phyloP scores from a whole-genome alignment of 2,329 filamentous ascomycete genomes.

The Thelonectria blattea region DNA sequence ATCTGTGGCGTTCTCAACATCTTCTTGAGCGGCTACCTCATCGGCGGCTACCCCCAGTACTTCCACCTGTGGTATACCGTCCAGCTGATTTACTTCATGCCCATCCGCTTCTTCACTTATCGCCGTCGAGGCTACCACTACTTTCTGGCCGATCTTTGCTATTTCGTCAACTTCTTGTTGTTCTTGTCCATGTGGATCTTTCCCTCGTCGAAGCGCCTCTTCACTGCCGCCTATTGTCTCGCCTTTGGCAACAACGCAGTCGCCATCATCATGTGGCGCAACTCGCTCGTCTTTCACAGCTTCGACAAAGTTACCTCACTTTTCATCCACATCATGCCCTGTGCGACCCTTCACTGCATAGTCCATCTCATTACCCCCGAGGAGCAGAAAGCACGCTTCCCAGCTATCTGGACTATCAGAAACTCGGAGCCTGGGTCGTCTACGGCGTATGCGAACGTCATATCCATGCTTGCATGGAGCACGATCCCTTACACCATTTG shows the following conservation, averaged over 20 bases:
- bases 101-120: constrained; percentile 90
- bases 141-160: constrained; percentile 95
- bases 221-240: constrained; percentile 90
- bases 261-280: constrained; percentile 98
- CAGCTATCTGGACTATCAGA: constrained; percentile 85
- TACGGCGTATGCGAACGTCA: constrained; percentile 77
- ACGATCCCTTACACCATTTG: constrained; percentile 91
- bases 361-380: constrained; percentile 78
- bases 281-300: constrained; percentile 97
- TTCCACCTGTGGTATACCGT: constrained; percentile 93
- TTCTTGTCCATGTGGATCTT: constrained; percentile 89
- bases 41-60: constrained; percentile 82
- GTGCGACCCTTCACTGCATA: constrained; percentile 88
- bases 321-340: constrained; percentile 99
- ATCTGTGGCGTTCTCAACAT: constrained; percentile 97
- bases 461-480: constrained; percentile 92
- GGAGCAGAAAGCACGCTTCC: constrained; percentile 73
- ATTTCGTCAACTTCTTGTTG: constrained; percentile 92
- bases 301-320: constrained; percentile 97
- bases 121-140: constrained; percentile 93
- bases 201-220: constrained; percentile 85
- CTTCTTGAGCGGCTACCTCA: constrained; percentile 92
- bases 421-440: constrained; percentile 70
- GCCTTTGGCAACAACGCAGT: constrained; percentile 97
- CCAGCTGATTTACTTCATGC: constrained; percentile 95